Base-by-base conservation (phyloP, 2,329 filamentous ascomycete species). In the Apiospora aurea region DNA sequence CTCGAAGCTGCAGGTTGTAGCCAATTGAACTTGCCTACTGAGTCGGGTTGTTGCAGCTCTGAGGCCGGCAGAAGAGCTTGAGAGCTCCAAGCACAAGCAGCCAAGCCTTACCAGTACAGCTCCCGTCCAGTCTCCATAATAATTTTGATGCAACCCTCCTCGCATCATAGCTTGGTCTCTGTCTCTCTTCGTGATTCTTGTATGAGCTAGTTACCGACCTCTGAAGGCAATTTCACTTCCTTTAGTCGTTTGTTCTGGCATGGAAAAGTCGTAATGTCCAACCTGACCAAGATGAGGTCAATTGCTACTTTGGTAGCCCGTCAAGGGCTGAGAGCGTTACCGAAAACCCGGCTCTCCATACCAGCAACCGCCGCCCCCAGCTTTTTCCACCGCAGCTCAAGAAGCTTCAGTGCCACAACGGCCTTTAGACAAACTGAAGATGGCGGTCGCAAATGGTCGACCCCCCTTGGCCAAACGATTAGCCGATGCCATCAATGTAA, bases 401-500 rank as follows among this genome's bases (percentile, higher is more conserved):
- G 78, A 44, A 71, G 71, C 71, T 79, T 83, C 26, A 78, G 79
- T 6, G 71, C 75, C 43, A 81, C 80, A 1, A 46, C 44, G n/a
- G 74, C 76, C 6, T 74, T 49, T 68, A 79, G 70, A n/a, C 71
- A 73, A 69, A 76, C 79, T 10, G 81, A 82, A 8, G 83, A 80
- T 16, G 81, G 81, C 10, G 83, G 85, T 71, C 87, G 92, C 74
- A 85, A 93, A 85, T 98, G 95, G 95, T 97, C 95, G 2, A 99
- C 96, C 3, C 95, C 95, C 96, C 18, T 84, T 99, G 73, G 95
- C 96, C 10, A 96, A 96, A 81, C 92, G 93, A 76, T 88, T 98
- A 69, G 92, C 92, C 71, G 91, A 95, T 80, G 95, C 95, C 66
- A 97, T 98, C 75, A 92, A 92, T 75, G 95, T 97, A 87, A 71